A percentile compares a stretch with the other conserved stretches of the same genome.
phyloP scores from a whole-genome alignment of 352 stramenopile genomes.

The Globisporangium splendens region DNA sequence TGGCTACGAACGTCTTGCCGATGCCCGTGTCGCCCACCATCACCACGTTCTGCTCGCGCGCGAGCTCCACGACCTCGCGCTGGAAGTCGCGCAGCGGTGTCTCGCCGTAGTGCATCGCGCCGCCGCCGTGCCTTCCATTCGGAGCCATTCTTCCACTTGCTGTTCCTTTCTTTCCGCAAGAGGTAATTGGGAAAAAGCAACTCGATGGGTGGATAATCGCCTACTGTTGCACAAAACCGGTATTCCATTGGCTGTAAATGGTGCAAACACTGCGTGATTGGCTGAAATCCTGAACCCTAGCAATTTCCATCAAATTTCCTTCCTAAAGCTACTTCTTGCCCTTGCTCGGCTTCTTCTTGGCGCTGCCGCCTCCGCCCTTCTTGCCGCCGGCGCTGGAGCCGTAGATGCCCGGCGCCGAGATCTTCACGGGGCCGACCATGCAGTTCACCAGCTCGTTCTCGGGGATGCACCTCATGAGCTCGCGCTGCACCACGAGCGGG shows the following conservation, averaged over 20 bases:
- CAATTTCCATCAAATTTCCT: background rate
- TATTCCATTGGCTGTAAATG: background rate
- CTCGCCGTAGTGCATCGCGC: background rate
- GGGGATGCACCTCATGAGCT: conserved; percentile 86
- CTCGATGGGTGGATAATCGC: too few relatives aligned
- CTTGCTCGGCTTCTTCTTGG: conserved; percentile 16
- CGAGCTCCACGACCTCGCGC: conserved; percentile 59
- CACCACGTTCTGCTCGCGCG: conserved; percentile 73
- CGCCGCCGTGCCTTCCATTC: background rate
- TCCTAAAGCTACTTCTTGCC: conserved; percentile 22
- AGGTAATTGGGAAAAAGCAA: background rate
- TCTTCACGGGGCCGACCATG: conserved; percentile 90
- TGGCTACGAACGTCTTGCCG: conserved; percentile 83
- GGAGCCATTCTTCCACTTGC: background rate
- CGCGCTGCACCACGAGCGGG: conserved; percentile 68
- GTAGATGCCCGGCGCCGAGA: conserved; percentile 72
- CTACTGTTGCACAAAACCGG: too few relatives aligned
- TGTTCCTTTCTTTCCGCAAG: background rate
- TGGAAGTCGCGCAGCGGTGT: conserved; percentile 62
- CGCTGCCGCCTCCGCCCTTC: conserved; percentile 14
- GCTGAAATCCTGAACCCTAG: background rate
- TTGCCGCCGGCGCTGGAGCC: conserved; percentile 36
- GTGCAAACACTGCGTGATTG: background rate
- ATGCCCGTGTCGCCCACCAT: conserved; percentile 84
- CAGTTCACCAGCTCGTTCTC: conserved; percentile 89